phyloP scores from a whole-genome alignment of 2,329 filamentous ascomycete genomes.

The Teratosphaeria nubilosa region DNA sequence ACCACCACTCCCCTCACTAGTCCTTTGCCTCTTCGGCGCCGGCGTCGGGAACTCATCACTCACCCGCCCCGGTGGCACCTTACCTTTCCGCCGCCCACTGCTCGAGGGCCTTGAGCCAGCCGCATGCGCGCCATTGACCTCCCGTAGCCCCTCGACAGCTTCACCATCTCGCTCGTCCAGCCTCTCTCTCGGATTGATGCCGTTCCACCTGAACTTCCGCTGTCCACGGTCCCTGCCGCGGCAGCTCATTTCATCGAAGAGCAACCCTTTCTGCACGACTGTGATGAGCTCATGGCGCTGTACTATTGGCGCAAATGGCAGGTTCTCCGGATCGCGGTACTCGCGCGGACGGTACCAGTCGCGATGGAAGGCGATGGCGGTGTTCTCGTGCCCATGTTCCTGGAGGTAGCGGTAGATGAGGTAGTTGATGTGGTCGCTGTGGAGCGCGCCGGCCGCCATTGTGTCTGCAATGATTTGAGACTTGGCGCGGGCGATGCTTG shows the following conservation, averaged over 20 bases:
- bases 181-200: constrained; percentile 12
- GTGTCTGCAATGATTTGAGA: neutral
- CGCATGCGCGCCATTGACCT: neutral
- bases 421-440: constrained; percentile 57
- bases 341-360: constrained; percentile 45
- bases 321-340: constrained; percentile 43
- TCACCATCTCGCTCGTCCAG: constrained; percentile 11
- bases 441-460: constrained; percentile 27
- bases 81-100: constrained; percentile 12
- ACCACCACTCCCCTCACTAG: constrained; percentile 21
- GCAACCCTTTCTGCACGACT: constrained; percentile 54
- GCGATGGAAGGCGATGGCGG: constrained; percentile 47
- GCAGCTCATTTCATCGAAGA: constrained; percentile 31
- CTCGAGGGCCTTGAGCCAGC: constrained; percentile 5
- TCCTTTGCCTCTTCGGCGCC: constrained; percentile 23
- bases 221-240: constrained; percentile 12
- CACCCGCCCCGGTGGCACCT: constrained; percentile 5
- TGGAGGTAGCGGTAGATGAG: constrained; percentile 54
- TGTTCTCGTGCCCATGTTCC: constrained; percentile 26
- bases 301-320: constrained; percentile 52
- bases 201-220: constrained; percentile 18
- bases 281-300: constrained; percentile 49
- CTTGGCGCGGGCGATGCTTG: neutral
- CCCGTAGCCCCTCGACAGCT: neutral
- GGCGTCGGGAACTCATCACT: constrained; percentile 24